These are phyloP conservation scores for Lachancea quebecensis DNA, from an alignment of 805 yeast genomes.

Conservation along the genomic window DNA sequence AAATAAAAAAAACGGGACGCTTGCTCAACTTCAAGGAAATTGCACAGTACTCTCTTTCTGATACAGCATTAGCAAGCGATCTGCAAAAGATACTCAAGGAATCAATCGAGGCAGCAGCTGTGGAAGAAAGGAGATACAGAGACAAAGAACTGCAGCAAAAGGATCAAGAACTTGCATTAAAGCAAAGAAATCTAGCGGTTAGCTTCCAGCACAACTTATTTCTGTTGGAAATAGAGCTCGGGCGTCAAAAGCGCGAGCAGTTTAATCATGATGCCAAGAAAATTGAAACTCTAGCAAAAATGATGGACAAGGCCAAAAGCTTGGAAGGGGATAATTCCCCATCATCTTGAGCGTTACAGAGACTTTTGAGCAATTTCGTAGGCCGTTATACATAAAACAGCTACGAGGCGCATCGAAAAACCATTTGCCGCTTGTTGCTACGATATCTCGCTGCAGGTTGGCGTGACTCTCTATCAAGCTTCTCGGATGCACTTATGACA, in stretches of 20 bases:
- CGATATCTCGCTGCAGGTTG: background rate
- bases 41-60: background rate
- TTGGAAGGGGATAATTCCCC: constrained; percentile 2
- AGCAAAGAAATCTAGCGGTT: background rate
- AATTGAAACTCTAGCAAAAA: background rate
- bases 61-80: background rate
- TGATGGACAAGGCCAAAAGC: constrained; percentile 1
- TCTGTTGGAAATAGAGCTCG: background rate
- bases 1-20: background rate
- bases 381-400: background rate
- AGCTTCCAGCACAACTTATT: background rate
- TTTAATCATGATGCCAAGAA: constrained; percentile 1
- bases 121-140: constrained; percentile 1
- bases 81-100: background rate
- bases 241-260: background rate
- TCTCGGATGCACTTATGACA: background rate
- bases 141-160: too few species aligned
- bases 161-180: background rate
- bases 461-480: background rate
- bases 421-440: background rate
- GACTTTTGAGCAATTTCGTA: background rate
- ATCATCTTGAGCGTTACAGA: background rate
- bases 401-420: background rate
- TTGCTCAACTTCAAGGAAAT: background rate
- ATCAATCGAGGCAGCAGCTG: background rate